Percentiles rank a stretch among this genome's conserved stretches.
Evolutionary conservation across 176 grass and related monocot genomes (phyloP).

Genomic region (Zoysia pacifica): DNA sequence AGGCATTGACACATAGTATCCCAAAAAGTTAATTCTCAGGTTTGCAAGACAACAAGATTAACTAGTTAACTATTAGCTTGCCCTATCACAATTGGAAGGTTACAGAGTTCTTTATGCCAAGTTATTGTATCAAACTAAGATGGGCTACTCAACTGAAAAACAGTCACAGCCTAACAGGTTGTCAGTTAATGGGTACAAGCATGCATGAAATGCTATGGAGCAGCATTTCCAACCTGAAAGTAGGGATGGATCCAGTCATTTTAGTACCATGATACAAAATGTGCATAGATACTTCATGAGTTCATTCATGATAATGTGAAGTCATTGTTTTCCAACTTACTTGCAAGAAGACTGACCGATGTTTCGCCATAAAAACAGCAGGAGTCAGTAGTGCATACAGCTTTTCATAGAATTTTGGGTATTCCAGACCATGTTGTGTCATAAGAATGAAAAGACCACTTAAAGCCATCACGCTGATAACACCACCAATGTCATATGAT

Average conservation of each 20-base stretch:
- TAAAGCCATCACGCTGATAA: conserved; percentile 95
- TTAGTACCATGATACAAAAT: background rate
- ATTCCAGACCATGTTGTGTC: conserved; percentile 90
- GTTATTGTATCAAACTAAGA: conserved; percentile 13
- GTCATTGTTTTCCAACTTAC: conserved; percentile 47
- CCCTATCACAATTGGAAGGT: background rate
- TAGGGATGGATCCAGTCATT: background rate
- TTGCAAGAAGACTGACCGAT: conserved; percentile 89
- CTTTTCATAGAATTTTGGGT: conserved; percentile 95
- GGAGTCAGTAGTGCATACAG: conserved; percentile 84
- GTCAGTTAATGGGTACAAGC: conserved; percentile 4
- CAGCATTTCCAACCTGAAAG: background rate
- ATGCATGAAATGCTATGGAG: background rate
- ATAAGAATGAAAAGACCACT: conserved; percentile 96
- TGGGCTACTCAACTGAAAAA: background rate
- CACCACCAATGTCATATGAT: conserved; percentile 97
- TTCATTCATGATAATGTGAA: background rate
- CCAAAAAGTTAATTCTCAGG: background rate
- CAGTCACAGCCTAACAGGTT: background rate
- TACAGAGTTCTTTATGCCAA: background rate
- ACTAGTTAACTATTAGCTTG: conserved; percentile 17
- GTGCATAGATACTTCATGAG: background rate
- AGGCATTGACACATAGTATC: background rate
- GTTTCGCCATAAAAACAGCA: conserved; percentile 87
- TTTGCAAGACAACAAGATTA: conserved; percentile 14